Base-by-base conservation (phyloP, 805 yeast species). In the Suhomyces canberraensis region DNA sequence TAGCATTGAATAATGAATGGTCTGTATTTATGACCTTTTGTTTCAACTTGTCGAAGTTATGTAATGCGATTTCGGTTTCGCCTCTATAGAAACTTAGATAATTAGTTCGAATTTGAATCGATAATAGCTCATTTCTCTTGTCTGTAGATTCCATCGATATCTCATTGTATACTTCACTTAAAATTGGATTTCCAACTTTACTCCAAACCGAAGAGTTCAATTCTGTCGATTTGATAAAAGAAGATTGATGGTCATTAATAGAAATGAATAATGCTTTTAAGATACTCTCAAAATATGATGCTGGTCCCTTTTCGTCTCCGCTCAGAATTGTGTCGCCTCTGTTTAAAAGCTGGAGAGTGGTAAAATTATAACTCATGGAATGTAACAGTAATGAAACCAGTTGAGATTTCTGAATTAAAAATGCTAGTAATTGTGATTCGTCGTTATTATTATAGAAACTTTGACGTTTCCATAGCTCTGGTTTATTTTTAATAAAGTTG, bases 401-500 rank as follows among this genome's bases (percentile, higher is more conserved):
- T 43, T 69, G 75, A 0, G 84, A 71, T 47, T 77, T 76, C 15
- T 71, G 58, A 19, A 76, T 71, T 28, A 82, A 58, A 50, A 82
- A 84, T 38, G 76, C 78, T 16, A 85, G 60, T 9, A 87, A 72
- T 50, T 84, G 90, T 40, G 75, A 81, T 39, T 79, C 78, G 19
- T 83, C 73, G 4, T 75, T 69, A 37, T 59, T 54, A 29, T 56
- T 58, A 41, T 73, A 74, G 41, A 80, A 70, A 14, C 66, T 65
- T 40, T 73, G 73, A 27, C 56, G 44, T 36, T 58, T 48, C 71
- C 71, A 49, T 41, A 79, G 52, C 33, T 73, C 66, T 0, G 95
- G 96, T 48, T 81, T 73, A 40, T 76, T 75, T 41, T 77, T 78
- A 50, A 86, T 69, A 47, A 83, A 85, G 44, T 81, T 75, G 46